phyloP scores from a whole-genome alignment of 2,329 filamentous ascomycete species.

The Ascosphaera aggregata region DNA sequence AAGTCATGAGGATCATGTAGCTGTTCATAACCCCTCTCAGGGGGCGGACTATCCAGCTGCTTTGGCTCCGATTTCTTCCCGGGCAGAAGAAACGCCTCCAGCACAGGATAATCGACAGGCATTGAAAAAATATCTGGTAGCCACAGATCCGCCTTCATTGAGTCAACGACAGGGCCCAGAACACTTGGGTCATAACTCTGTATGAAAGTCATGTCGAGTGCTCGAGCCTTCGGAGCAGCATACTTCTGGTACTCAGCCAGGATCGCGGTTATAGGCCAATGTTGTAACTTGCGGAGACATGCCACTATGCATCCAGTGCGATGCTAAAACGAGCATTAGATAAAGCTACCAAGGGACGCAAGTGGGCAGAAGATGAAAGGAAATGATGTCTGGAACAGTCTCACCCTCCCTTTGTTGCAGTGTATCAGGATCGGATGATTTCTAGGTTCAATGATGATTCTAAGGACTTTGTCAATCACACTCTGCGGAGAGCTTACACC shows the following conservation, averaged over 20 bases:
- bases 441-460: slow-evolving; percentile 42
- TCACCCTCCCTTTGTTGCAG: slow-evolving; percentile 73
- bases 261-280: slow-evolving; percentile 38
- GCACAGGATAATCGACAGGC: not conserved
- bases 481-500: slow-evolving; percentile 37
- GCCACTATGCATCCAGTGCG: slow-evolving; percentile 78
- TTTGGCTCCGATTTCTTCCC: not conserved
- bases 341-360: slow-evolving; percentile 1
- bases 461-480: slow-evolving; percentile 48
- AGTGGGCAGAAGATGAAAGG: not conserved
- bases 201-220: slow-evolving; percentile 12
- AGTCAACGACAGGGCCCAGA: slow-evolving; percentile 7
- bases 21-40: not conserved
- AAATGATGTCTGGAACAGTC: slow-evolving; percentile 5
- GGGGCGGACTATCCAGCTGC: not conserved
- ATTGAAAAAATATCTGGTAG: slow-evolving; percentile 2
- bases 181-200: slow-evolving; percentile 8
- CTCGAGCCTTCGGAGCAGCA: slow-evolving; percentile 25
- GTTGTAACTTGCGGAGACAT: slow-evolving; percentile 48
- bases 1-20: not conserved
- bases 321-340: slow-evolving; percentile 28
- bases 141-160: slow-evolving; percentile 7
- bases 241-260: slow-evolving; percentile 52
- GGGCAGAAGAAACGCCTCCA: not conserved
- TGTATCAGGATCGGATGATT: slow-evolving; percentile 72